Evolutionary conservation across 495 filamentous ascomycete genomes (phyloP).

Genomic region (Neurospora sp.): DNA sequence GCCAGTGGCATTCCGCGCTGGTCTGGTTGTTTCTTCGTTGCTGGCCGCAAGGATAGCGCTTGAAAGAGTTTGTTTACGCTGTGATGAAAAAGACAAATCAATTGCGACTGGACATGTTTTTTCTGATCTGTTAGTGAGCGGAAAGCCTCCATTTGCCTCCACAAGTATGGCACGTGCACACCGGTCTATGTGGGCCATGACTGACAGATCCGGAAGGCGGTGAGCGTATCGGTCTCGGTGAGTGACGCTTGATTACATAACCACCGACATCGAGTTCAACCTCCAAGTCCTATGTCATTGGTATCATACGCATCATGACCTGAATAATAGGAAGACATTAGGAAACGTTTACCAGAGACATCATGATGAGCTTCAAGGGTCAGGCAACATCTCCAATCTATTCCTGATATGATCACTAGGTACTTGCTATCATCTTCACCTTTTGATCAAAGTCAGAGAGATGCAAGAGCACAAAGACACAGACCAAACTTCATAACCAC

Average conservation of each 20-base stretch:
- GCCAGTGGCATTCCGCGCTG: background rate
- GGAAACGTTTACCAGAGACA: background rate
- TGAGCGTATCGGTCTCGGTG: background rate
- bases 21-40: background rate
- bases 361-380: background rate
- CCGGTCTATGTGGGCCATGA: background rate
- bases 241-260: background rate
- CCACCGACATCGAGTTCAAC: background rate
- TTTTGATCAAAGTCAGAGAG: background rate
- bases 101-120: background rate
- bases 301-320: background rate
- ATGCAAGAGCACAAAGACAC: background rate
- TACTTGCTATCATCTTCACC: background rate
- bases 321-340: background rate
- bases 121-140: background rate
- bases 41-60: background rate
- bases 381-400: background rate
- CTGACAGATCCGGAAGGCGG: slow-evolving; percentile 4
- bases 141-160: background rate
- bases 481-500: background rate
- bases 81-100: background rate
- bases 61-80: background rate
- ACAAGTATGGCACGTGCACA: slow-evolving; percentile 6
- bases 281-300: background rate
- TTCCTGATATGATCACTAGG: background rate